These are phyloP conservation scores for Blastobotrys illinoisensis DNA, from an alignment of 1,139 yeast genomes.

Conservation along the genomic window DNA sequence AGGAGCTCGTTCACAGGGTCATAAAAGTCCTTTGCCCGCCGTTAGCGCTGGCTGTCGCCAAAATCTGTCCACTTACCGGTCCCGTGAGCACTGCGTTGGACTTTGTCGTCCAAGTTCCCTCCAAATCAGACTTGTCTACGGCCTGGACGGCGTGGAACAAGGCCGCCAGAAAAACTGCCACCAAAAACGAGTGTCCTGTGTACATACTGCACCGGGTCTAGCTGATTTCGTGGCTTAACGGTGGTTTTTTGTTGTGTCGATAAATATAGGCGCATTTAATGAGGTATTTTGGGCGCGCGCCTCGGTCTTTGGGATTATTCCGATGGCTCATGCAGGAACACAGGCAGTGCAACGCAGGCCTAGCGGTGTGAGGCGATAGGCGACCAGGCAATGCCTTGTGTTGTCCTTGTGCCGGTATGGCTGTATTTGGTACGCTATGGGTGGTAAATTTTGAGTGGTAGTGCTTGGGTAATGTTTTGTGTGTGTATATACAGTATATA, in stretches of 20 bases:
- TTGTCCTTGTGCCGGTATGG: too few species aligned
- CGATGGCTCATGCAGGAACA: neutral
- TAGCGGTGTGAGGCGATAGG: too few species aligned
- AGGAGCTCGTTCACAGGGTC: slow-evolving; percentile 93
- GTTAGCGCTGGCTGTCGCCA: slow-evolving; percentile 1
- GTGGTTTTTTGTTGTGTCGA: neutral
- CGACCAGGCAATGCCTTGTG: too few species aligned
- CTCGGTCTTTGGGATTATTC: neutral
- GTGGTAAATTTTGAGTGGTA: too few species aligned
- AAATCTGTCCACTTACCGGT: slow-evolving; percentile 39
- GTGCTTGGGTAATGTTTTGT: too few species aligned
- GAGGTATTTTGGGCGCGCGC: neutral
- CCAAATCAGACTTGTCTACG: slow-evolving; percentile 15
- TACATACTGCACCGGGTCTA: neutral
- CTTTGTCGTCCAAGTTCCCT: slow-evolving; percentile 95
- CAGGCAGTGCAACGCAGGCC: neutral
- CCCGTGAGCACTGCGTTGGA: slow-evolving; percentile 95
- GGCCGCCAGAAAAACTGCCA: neutral
- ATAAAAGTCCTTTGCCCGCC: slow-evolving; percentile 57
- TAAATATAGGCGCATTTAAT: neutral
- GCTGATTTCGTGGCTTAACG: neutral
- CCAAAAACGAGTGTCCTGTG: neutral
- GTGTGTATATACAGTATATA: too few species aligned
- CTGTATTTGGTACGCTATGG: too few species aligned
- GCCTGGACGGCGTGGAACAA: neutral